Conservation (phyloP, 208 protist species). For the Strigomonas oncopelti region DNA sequence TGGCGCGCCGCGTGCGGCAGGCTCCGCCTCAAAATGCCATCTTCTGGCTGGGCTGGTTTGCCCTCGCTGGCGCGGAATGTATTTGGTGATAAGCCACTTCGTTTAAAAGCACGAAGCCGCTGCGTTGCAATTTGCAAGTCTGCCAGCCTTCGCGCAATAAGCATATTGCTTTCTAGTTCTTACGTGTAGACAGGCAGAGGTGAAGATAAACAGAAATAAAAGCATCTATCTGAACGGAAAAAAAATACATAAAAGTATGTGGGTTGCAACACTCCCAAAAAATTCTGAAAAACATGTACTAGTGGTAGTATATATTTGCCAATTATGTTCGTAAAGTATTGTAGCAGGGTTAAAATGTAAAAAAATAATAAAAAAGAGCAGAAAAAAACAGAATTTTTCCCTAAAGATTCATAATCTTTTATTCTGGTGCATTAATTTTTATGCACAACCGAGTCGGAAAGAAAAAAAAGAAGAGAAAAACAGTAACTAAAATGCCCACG, state of each 20-base stretch:
- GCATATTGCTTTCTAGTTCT: constrained; percentile 16
- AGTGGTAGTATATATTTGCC: constrained; percentile 1
- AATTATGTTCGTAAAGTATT: constrained; percentile 2
- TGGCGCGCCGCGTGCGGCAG: neutral
- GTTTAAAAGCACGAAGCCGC: constrained; percentile 20
- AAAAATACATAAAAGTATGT: no score
- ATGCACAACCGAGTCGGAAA: constrained; percentile 1
- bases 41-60: neutral
- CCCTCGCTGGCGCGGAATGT: neutral
- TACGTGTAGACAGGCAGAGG: constrained; percentile 4
- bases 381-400: neutral
- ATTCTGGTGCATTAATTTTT: neutral
- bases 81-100: neutral
- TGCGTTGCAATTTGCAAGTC: constrained; percentile 21
- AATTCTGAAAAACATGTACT: neutral
- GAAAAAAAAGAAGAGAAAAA: constrained; percentile 10
- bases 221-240: no score
- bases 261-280: no score
- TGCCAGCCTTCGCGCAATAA: constrained; percentile 28
- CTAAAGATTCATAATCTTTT: neutral
- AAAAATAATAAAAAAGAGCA: constrained; percentile 2
- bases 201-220: neutral
- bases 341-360: neutral
- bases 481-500: neutral
- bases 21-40: neutral